Conservation (phyloP, 2,329 filamentous ascomycete species). For the Talaromyces sp. region DNA sequence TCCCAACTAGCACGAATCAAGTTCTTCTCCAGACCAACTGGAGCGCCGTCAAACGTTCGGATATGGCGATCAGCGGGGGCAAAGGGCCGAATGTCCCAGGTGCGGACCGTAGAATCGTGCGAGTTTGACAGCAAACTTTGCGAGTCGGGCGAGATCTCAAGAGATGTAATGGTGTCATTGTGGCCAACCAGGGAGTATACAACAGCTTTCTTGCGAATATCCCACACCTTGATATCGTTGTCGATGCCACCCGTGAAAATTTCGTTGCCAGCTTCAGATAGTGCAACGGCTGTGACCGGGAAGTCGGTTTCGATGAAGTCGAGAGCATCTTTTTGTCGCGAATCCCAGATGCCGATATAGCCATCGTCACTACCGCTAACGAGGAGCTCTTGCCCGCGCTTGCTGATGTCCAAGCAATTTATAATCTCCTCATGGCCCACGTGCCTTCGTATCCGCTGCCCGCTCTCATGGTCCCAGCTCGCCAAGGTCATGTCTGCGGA, state of each 20-base stretch:
- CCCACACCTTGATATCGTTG: conserved; percentile 97
- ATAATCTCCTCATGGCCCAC: conserved; percentile 93
- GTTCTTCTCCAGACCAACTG: conserved; percentile 83
- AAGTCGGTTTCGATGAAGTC: conserved; percentile 89
- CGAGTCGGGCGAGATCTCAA: conserved; percentile 87
- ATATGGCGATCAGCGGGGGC: conserved; percentile 81
- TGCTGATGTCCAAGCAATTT: conserved; percentile 83
- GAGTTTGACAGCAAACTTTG: conserved; percentile 86
- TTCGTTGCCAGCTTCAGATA: conserved; percentile 94
- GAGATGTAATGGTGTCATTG: conserved; percentile 83
- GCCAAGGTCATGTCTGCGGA: conserved; percentile 91
- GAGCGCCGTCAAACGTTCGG: conserved; percentile 87
- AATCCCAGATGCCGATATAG: conserved; percentile 92
- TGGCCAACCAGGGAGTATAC: conserved; percentile 87
- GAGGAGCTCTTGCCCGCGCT: conserved; percentile 82
- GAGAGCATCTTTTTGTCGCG: conserved; percentile 78
- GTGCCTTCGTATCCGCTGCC: conserved; percentile 86
- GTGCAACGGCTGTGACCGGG: conserved; percentile 81
- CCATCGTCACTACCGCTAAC: conserved; percentile 92
- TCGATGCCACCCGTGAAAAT: conserved; percentile 93
- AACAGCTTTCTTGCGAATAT: conserved; percentile 83
- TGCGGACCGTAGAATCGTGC: conserved; percentile 88
- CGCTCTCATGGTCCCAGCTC: conserved; percentile 91
- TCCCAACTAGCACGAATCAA: conserved; percentile 89
- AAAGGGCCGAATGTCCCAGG: conserved; percentile 95